Evolutionary conservation across 441 rosid genomes (phyloP).

Genomic region (Populus tomentosa): DNA sequence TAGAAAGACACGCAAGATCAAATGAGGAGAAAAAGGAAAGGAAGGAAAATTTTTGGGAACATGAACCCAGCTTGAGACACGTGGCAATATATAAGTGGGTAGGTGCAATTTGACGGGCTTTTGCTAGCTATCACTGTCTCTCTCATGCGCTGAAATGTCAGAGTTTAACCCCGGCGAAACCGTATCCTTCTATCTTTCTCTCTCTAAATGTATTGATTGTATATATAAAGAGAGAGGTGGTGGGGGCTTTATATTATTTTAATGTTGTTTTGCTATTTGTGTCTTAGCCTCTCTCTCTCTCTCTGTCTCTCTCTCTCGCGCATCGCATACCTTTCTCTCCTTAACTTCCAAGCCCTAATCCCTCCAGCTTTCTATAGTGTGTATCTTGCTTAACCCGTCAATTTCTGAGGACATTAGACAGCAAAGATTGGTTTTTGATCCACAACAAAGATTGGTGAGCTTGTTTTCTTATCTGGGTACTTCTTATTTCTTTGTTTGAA

Average conservation of each 20-base stretch:
- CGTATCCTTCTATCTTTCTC: constrained; percentile 56
- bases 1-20: background rate
- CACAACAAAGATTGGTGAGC: constrained; percentile 35
- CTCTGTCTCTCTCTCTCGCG: constrained; percentile 28
- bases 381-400: constrained; percentile 19
- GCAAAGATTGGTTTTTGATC: constrained; percentile 26
- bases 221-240: constrained; percentile 9
- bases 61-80: constrained; percentile 25
- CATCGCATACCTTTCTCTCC: constrained; percentile 25
- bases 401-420: constrained; percentile 11
- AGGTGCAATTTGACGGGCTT: constrained; percentile 19
- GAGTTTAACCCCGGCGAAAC: constrained; percentile 80
- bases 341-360: constrained; percentile 43
- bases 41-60: constrained; percentile 3
- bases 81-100: constrained; percentile 43
- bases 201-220: constrained; percentile 21
- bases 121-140: background rate
- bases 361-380: constrained; percentile 10
- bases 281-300: background rate
- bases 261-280: constrained; percentile 2
- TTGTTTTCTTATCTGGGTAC: constrained; percentile 27
- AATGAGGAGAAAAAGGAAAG: background rate
- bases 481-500: constrained; percentile 18
- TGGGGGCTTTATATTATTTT: constrained; percentile 3
- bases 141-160: constrained; percentile 74